These are phyloP conservation scores for Panicum miliaceum DNA, from an alignment of 176 grass and related monocot species.

Conservation along the genomic window DNA sequence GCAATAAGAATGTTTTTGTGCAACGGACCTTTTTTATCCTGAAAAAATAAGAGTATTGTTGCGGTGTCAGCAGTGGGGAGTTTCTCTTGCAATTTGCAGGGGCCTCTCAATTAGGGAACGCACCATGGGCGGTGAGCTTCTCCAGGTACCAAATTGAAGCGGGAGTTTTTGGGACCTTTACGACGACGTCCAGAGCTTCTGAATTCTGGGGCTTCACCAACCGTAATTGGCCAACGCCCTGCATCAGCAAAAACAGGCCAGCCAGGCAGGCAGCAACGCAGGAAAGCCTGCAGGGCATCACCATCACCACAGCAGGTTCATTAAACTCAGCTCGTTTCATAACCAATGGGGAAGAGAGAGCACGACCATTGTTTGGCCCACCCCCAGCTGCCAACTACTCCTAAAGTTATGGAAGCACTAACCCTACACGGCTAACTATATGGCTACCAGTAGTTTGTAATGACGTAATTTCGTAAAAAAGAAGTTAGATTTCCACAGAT, in stretches of 20 bases:
- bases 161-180: too few species aligned
- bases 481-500: neutral
- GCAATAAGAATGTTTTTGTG: slow-evolving; percentile 35
- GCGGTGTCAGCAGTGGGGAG: too few species aligned
- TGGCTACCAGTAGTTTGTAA: neutral
- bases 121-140: neutral
- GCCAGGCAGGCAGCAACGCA: slow-evolving; percentile 17
- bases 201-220: neutral
- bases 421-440: too few species aligned
- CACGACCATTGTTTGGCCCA: slow-evolving; percentile 4
- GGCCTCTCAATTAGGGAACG: neutral
- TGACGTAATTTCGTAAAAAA: neutral
- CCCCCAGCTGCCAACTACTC: neutral
- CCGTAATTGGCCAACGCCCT: neutral
- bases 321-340: slow-evolving; percentile 26
- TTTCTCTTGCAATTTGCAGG: neutral
- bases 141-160: neutral
- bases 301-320: slow-evolving; percentile 31
- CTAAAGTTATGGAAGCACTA: neutral
- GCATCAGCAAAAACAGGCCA: neutral
- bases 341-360: neutral
- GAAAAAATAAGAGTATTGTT: neutral
- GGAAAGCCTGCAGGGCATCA: slow-evolving; percentile 37
- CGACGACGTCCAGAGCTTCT: neutral
- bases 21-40: neutral